A percentile compares a stretch with the other conserved stretches of the same genome.
Conservation (phyloP, 768 basidiomycete species). For the Leccinum boreale region DNA sequence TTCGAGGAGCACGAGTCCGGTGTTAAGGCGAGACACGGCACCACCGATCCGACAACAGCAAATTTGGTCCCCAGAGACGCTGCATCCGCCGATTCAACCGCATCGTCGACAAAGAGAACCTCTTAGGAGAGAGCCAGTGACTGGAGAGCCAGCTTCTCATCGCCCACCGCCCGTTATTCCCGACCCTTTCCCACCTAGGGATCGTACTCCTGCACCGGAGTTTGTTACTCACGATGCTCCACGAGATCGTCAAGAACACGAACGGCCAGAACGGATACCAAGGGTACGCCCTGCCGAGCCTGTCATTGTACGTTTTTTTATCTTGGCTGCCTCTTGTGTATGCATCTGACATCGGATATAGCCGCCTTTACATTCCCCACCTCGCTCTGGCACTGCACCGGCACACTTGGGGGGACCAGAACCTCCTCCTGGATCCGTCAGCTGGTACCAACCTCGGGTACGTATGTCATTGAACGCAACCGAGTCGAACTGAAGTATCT, state of each 20-base stretch:
- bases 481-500: neutral
- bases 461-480: neutral
- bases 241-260: constrained; percentile 16
- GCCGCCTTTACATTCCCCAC: constrained; percentile 21
- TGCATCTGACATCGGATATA: constrained; percentile 10
- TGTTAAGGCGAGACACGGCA: constrained; percentile 19
- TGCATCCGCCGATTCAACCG: constrained; percentile 10
- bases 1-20: constrained; percentile 42
- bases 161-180: constrained; percentile 11
- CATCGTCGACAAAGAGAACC: constrained; percentile 8
- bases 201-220: constrained; percentile 7
- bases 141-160: neutral
- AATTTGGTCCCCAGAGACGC: constrained; percentile 19
- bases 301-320: constrained; percentile 15
- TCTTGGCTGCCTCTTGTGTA: neutral
- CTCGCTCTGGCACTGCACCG: constrained; percentile 27
- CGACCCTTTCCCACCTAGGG: neutral
- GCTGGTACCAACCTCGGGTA: constrained; percentile 28
- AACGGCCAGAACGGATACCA: constrained; percentile 24
- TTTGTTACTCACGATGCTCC: constrained; percentile 4
- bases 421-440: constrained; percentile 12
- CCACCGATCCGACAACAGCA: constrained; percentile 28
- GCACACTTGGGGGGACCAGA: constrained; percentile 15
- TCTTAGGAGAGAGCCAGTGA: neutral
- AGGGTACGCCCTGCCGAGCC: constrained; percentile 21